A percentile compares a stretch with the other conserved stretches of the same genome.
Conservation (phyloP, 495 filamentous ascomycete species). For the Aspergillus affinis region DNA sequence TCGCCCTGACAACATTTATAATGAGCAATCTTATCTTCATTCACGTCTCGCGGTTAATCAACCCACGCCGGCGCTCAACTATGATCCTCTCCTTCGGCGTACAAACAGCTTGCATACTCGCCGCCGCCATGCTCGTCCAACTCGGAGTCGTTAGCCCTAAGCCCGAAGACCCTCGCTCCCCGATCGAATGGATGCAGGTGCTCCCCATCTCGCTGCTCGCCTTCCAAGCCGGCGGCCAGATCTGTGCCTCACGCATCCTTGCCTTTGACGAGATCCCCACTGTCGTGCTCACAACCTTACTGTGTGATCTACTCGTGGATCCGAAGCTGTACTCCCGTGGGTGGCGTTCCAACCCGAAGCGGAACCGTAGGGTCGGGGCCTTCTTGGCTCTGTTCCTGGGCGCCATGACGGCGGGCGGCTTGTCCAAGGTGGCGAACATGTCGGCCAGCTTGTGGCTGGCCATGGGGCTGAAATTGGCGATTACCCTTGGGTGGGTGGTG, state of each 20-base stretch:
- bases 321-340: conserved; percentile 22
- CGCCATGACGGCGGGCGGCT: conserved; percentile 39
- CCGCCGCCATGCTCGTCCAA: conserved; percentile 55
- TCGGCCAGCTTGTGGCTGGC: conserved; percentile 40
- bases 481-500: conserved; percentile 33
- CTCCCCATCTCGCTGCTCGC: conserved; percentile 57
- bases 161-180: conserved; percentile 35
- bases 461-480: conserved; percentile 32
- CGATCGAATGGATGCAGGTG: conserved; percentile 38
- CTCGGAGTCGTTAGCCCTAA: conserved; percentile 33
- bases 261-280: conserved; percentile 68
- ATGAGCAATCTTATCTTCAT: conserved; percentile 38
- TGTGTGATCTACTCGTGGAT: conserved; percentile 57
- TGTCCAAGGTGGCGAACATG: conserved; percentile 31
- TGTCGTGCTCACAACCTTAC: conserved; percentile 65
- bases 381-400: conserved; percentile 39
- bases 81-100: conserved; percentile 55
- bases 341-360: conserved; percentile 28
- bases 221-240: conserved; percentile 70
- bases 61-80: conserved; percentile 46
- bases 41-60: conserved; percentile 27
- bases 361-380: conserved; percentile 33
- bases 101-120: conserved; percentile 52
- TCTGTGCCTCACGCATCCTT: conserved; percentile 57
- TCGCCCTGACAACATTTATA: conserved; percentile 35